Evolutionary conservation across 228 moss, liverwort and hornwort genomes (phyloP), one percentile per base, ranked within the genome.

Genomic region (Sphagnum magellanicum): DNA sequence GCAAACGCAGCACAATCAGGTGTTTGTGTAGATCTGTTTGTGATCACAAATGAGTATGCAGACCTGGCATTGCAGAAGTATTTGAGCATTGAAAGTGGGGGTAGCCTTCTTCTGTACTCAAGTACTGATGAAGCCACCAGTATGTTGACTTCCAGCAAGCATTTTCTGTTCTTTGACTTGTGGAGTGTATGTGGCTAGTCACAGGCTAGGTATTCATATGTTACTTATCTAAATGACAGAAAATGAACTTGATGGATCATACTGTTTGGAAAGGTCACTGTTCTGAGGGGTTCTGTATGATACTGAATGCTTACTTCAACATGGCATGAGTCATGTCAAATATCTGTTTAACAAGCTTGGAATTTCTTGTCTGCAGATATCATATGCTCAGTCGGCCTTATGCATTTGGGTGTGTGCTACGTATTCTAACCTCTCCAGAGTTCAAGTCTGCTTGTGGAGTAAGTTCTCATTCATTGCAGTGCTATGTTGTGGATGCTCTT

Each of bases 351-450:
- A 12, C 8, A 55, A 55, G 9, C 8, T 8, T 55, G 3, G 55
- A 55, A 50, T 74, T 78, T 72, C 46, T 11, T 71, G 59, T 12
- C 13, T 75, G 70, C 80, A 98, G 98, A 50, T 94, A 94, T 71
- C 92, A 92, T 63, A 98, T 98, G 98, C 92, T 98, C 12, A 98
- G 88, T 79, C 94, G 94, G 67, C 94, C 98, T 14, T 94, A 92
- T 69, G 98, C 98, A 68, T 98, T 98, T 79, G 90, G 85, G 49
- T 98, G 98, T 78, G 84, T 91, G 67, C 55, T 98, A 63, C 85
- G 94, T 66, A 81, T 98, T 49, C 90, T 91, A 74, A 78, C 98
- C 50, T 98, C 93, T 59, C 82, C 98, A 63, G 98, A 89, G 73
- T 90, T 93, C 69, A 91, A 89, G 73, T 81, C 87, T 63, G 93